phyloP scores from a whole-genome alignment of 305 asterid genomes.

The Fraxinus xanthoxyloides region DNA sequence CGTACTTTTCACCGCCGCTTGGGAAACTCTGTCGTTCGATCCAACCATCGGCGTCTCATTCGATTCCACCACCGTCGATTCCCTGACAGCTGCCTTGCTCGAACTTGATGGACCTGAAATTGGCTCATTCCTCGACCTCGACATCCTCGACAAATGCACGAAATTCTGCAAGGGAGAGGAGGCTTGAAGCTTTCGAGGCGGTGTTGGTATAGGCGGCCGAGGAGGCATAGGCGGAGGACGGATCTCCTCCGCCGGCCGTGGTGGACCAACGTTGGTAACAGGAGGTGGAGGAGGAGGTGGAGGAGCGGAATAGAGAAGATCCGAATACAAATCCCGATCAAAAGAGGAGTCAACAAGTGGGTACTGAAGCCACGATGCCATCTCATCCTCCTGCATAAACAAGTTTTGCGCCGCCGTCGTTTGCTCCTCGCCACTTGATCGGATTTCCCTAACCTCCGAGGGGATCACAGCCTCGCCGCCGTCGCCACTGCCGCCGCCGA shows the following conservation, averaged over 20 bases:
- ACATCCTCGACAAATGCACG: constrained; percentile 52
- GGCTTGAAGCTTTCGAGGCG: constrained; percentile 21
- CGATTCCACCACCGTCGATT: constrained; percentile 51
- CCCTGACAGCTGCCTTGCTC: constrained; percentile 25
- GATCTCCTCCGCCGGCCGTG: constrained; percentile 24
- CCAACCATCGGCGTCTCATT: constrained; percentile 39
- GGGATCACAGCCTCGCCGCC: constrained; percentile 26
- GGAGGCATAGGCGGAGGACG: constrained; percentile 28
- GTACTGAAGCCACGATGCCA: constrained; percentile 63
- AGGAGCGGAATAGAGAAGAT: constrained; percentile 44
- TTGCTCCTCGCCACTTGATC: constrained; percentile 29
- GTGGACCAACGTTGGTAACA: background rate
- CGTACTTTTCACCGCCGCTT: constrained; percentile 23
- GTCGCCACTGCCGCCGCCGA: constrained; percentile 8
- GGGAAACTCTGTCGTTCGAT: constrained; percentile 40
- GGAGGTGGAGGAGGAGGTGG: constrained; percentile 28
- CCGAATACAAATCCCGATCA: constrained; percentile 42
- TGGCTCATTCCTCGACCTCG: constrained; percentile 35
- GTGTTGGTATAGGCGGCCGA: constrained; percentile 11
- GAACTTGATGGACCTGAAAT: constrained; percentile 24
- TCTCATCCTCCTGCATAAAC: constrained; percentile 67
- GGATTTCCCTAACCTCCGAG: constrained; percentile 34
- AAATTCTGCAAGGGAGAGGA: constrained; percentile 44
- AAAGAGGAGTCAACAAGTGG: constrained; percentile 50
- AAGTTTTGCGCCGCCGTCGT: constrained; percentile 28